A percentile compares a stretch with the other conserved stretches of the same genome.
These are phyloP conservation scores for Lolium multiflorum DNA, from an alignment of 176 grass and related monocot species.

Conservation along the genomic window DNA sequence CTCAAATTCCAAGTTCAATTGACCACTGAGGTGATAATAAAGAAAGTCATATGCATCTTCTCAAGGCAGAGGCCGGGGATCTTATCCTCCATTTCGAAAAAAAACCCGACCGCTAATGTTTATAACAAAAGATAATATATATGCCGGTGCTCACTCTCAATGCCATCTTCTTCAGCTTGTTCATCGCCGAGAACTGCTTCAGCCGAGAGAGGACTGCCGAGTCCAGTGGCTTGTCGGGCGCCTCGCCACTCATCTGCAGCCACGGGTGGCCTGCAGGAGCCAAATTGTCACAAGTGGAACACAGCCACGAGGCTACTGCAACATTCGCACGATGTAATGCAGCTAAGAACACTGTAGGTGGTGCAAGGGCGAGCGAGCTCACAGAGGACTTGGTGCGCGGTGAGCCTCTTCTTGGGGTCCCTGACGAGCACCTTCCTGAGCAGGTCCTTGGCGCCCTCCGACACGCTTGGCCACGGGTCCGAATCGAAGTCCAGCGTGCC, in stretches of 20 bases:
- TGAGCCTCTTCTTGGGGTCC: conserved; percentile 55
- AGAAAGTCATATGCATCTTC: no score
- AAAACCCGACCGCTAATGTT: not conserved
- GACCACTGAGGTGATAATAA: no score
- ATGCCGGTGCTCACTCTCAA: conserved; percentile 39
- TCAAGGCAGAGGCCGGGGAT: no score
- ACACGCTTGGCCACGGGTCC: conserved; percentile 54
- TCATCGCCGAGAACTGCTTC: conserved; percentile 68
- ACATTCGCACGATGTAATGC: not conserved
- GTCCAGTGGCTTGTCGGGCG: conserved; percentile 60
- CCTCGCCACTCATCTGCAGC: conserved; percentile 40
- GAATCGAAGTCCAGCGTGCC: conserved; percentile 61
- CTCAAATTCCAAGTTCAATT: not conserved
- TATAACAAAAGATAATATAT: not conserved
- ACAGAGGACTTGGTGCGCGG: conserved; percentile 58
- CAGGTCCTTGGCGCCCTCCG: conserved; percentile 55
- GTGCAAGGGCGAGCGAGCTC: not conserved
- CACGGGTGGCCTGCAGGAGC: conserved; percentile 48
- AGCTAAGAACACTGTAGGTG: not conserved
- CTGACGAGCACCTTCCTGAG: conserved; percentile 59
- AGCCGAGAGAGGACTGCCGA: conserved; percentile 59
- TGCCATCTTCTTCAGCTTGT: conserved; percentile 68
- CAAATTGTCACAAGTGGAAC: not conserved
- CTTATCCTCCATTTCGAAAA: no score
- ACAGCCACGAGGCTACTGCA: not conserved